Percentiles rank a stretch among this genome's conserved stretches.
phyloP scores from a whole-genome alignment of 2,329 filamentous ascomycete species.

The Xylariaceae sp. region DNA sequence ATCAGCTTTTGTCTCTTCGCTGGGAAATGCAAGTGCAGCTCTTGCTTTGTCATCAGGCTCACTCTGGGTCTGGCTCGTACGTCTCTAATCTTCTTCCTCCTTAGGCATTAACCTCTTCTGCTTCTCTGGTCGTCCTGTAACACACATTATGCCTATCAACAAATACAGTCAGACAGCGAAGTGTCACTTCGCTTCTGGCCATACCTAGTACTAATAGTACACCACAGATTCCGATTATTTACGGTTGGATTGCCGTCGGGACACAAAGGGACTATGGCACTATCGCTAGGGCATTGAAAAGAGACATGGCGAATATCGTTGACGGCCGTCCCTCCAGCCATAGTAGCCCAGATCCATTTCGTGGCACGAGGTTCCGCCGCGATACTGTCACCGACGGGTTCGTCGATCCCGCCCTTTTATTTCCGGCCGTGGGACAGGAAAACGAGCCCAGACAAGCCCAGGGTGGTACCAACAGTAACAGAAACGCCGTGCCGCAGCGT shows the following conservation, averaged over 20 bases:
- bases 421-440: not conserved
- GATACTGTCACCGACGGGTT: constrained; percentile 3
- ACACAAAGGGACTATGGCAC: constrained; percentile 25
- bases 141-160: not conserved
- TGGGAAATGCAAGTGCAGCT: constrained; percentile 26
- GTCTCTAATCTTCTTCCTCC: no score
- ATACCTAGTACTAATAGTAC: not conserved
- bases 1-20: constrained; percentile 20
- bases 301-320: constrained; percentile 19
- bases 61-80: constrained; percentile 32
- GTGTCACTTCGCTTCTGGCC: not conserved
- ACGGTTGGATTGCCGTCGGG: constrained; percentile 28
- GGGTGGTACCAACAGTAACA: not conserved
- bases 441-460: constrained; percentile 3
- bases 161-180: not conserved
- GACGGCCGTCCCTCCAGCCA: not conserved
- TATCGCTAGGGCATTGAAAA: constrained; percentile 17
- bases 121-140: no score
- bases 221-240: constrained; percentile 26
- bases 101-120: no score
- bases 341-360: not conserved
- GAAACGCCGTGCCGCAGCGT: not conserved
- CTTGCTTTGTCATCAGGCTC: constrained; percentile 27
- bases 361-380: not conserved
- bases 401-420: not conserved